Base-by-base conservation (phyloP, 2,329 filamentous ascomycete species). In the Pseudopyricularia javanii region DNA sequence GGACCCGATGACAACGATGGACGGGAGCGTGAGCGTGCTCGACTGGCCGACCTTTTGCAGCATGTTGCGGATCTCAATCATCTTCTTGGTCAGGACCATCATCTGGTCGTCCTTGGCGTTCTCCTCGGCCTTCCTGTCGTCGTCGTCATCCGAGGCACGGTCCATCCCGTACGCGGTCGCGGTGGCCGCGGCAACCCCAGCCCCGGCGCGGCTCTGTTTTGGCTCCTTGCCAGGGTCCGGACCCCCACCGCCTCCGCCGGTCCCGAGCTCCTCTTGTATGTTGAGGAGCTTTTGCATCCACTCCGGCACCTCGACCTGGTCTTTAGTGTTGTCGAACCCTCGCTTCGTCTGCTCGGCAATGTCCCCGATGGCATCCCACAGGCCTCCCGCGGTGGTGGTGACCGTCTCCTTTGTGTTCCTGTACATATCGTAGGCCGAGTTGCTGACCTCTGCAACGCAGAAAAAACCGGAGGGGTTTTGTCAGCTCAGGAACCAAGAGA, bases 51-150 rank as follows among this genome's bases (percentile, higher is more conserved):
- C 87, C 26, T 85, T 88, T 63, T 94, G 87, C 24, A 98, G 75
- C 54, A 98, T 88, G 59, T 85, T 91, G 59, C 94, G 79, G 54
- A 98, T 97, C 72, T 98, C 93, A 63, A 98, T 98, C 93, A 98
- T 98, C 72, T 97, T 97, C 72, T 93, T 91, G 2, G 94, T 98
- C 63, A 98, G 74, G 59, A 96, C 77, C 93, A 98, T 98, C 91
- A 98, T 98, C 68, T 98, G 93, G 65, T 98, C 93, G 62, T 98
- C 93, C 61, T 83, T 82, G 17, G 89, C 88, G 49, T 78, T 75
- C 62, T 86, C 82, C 53, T 85, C 80, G 20, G 71, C 74, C 8
- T 75, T 72, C 53, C 82, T 74, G 4, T 74, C 68, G 57, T 85
- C 80, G 34, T 91, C 81, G 34, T n/a, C n/a, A n/a, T 86, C 81